Percentiles rank a stretch among this genome's conserved stretches.
Evolutionary conservation across 106 monocot species (phyloP).

Genomic region (Iris macrosiphon): DNA sequence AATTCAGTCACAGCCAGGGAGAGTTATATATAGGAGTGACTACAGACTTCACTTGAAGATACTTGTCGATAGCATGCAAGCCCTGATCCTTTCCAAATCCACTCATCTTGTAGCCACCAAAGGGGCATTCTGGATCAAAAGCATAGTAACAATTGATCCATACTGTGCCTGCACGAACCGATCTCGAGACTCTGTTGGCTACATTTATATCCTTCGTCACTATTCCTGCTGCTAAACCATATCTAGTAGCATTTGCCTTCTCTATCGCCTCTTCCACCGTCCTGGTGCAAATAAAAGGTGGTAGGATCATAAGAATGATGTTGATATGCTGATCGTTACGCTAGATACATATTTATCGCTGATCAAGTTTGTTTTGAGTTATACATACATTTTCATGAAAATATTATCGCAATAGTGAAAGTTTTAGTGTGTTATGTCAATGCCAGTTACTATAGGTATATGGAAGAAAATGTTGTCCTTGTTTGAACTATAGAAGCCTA

Average conservation of each 20-base stretch:
- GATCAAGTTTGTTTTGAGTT: too few relatives aligned
- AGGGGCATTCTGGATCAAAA: constrained; percentile 33
- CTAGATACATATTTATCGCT: too few relatives aligned
- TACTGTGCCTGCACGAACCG: constrained; percentile 29
- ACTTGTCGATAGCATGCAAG: constrained; percentile 32
- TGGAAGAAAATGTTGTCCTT: too few relatives aligned
- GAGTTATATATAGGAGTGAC: constrained; percentile 45
- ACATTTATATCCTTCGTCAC: constrained; percentile 52
- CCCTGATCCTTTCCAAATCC: constrained; percentile 45
- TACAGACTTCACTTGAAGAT: constrained; percentile 37
- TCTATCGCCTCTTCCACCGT: constrained; percentile 47
- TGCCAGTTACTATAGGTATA: too few relatives aligned
- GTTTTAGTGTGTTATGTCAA: too few relatives aligned
- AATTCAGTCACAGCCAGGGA: constrained; percentile 40
- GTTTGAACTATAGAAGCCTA: too few relatives aligned
- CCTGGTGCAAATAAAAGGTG: too few relatives aligned
- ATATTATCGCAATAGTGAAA: too few relatives aligned
- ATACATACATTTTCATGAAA: too few relatives aligned
- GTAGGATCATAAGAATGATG: too few relatives aligned
- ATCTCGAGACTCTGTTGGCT: constrained; percentile 48
- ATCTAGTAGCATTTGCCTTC: constrained; percentile 12
- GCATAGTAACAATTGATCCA: constrained; percentile 61
- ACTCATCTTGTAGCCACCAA: constrained; percentile 63
- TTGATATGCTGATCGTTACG: too few relatives aligned
- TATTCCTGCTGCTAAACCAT: constrained; percentile 39